phyloP scores from a whole-genome alignment of 257 asterid genomes.

The Petunia axillaris region DNA sequence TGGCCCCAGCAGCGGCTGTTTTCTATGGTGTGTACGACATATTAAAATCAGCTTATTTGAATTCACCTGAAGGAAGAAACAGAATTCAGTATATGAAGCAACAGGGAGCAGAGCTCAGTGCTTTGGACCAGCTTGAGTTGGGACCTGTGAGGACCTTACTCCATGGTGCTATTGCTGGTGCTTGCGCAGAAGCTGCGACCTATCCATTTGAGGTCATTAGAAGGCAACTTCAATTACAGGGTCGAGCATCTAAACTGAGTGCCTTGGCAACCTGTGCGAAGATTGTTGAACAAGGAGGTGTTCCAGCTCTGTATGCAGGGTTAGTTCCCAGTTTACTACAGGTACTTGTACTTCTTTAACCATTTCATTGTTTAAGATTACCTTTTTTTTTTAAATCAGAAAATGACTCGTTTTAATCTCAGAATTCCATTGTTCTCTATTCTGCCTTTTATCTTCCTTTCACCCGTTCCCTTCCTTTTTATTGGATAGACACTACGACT shows the following conservation, averaged over 20 bases:
- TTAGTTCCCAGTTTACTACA: conserved; percentile 87
- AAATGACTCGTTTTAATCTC: background rate
- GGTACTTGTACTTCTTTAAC: conserved; percentile 45
- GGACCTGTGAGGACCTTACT: conserved; percentile 89
- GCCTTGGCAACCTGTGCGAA: conserved; percentile 65
- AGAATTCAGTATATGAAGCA: conserved; percentile 68
- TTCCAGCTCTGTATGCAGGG: conserved; percentile 93
- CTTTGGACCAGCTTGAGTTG: conserved; percentile 84
- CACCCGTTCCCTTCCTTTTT: background rate
- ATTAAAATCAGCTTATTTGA: conserved; percentile 77
- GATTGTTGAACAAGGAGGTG: conserved; percentile 85
- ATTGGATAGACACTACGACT: background rate
- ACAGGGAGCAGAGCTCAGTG: conserved; percentile 68
- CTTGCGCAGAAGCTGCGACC: conserved; percentile 96
- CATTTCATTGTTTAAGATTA: background rate
- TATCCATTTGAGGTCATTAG: conserved; percentile 96
- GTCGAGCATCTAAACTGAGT: conserved; percentile 70
- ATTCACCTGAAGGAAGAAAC: conserved; percentile 81
- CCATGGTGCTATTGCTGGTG: conserved; percentile 96
- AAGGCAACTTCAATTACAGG: conserved; percentile 91
- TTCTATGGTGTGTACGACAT: conserved; percentile 94
- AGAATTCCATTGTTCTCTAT: background rate
- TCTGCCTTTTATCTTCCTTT: background rate
- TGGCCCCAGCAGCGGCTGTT: conserved; percentile 99
- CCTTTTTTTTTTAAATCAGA: background rate